These are phyloP conservation scores for Ophiocordyceps australis DNA, from an alignment of 2,329 filamentous ascomycete genomes.

Conservation along the genomic window DNA sequence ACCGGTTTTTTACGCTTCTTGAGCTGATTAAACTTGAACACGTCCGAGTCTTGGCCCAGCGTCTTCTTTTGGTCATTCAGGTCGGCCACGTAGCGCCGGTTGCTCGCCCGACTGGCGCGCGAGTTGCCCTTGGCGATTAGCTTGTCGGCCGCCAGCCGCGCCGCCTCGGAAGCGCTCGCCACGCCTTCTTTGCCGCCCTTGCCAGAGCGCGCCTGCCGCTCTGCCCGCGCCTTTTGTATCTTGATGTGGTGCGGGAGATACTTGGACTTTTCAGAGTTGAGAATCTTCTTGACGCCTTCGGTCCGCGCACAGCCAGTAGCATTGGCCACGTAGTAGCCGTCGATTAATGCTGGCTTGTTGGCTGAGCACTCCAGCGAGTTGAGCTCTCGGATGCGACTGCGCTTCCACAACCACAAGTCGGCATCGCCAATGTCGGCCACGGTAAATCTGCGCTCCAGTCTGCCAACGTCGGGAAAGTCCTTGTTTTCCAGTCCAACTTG, in stretches of 20 bases:
- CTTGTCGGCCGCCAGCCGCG: conserved; percentile 62
- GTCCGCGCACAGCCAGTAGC: conserved; percentile 72
- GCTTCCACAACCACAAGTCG: conserved; percentile 38
- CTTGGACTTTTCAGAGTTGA: conserved; percentile 94
- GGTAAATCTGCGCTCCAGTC: conserved; percentile 27
- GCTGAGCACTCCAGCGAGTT: conserved; percentile 19
- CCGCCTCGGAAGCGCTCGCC: conserved; percentile 48
- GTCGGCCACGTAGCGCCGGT: conserved; percentile 83
- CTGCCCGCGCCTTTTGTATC: conserved; percentile 78
- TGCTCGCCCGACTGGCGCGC: conserved; percentile 85
- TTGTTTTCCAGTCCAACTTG: conserved; percentile 21
- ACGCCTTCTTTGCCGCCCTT: conserved; percentile 48
- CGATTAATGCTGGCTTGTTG: conserved; percentile 24
- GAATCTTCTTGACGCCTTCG: conserved; percentile 85
- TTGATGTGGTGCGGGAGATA: conserved; percentile 96
- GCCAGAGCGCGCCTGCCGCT: conserved; percentile 61
- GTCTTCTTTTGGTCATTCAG: conserved; percentile 90
- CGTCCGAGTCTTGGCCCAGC: conserved; percentile 68
- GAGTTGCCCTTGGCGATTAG: conserved; percentile 76
- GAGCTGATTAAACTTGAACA: conserved; percentile 93
- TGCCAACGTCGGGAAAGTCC: conserved; percentile 29
- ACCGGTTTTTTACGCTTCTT: conserved; percentile 99
- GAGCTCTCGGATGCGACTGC: conserved; percentile 35
- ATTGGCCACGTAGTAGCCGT: conserved; percentile 70
- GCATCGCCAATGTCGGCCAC: conserved; percentile 26